phyloP scores from a whole-genome alignment of 495 filamentous ascomycete genomes.

The Penicillium roqueforti region DNA sequence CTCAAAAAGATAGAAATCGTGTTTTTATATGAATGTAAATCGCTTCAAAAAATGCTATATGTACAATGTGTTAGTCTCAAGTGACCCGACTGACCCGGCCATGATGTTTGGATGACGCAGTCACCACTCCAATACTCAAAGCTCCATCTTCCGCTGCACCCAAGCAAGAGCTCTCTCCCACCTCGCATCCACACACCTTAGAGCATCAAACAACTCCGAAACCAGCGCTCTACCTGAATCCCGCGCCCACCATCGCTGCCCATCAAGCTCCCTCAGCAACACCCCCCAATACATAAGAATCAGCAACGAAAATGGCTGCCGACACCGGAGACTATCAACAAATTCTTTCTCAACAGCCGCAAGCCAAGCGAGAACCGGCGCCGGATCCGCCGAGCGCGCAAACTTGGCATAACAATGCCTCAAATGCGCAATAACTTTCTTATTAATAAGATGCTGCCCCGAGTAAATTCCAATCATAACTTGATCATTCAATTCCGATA shows the following conservation, averaged over 20 bases:
- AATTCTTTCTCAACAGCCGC: conserved; percentile 26
- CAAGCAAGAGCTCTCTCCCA: conserved; percentile 26
- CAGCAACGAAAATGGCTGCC: conserved; percentile 24
- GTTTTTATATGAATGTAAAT: not conserved
- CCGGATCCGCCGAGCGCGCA: conserved; percentile 15
- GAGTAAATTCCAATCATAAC: conserved; percentile 6
- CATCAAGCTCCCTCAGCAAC: conserved; percentile 23
- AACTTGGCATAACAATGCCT: conserved; percentile 27
- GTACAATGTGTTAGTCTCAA: not conserved
- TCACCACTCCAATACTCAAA: not conserved
- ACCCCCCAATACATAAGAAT: conserved; percentile 32
- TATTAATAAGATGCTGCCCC: conserved; percentile 17
- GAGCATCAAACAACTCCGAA: conserved; percentile 15
- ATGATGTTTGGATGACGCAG: not conserved
- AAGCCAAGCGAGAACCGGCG: conserved; percentile 29
- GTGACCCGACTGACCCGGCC: too few relatives aligned
- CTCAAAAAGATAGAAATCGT: not conserved
- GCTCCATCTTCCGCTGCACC: conserved; percentile 15
- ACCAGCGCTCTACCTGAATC: conserved; percentile 24
- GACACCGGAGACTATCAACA: conserved; percentile 18
- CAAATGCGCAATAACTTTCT: conserved; percentile 22
- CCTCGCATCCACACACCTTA: conserved; percentile 8
- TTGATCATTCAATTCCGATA: conserved; percentile 21
- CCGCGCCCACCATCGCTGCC: conserved; percentile 28
- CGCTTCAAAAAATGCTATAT: conserved; percentile 6